A percentile compares a stretch with the other conserved stretches of the same genome.
Conservation (phyloP, 2,329 filamentous ascomycete genomes). For the Pseudogymnoascus sp. region DNA sequence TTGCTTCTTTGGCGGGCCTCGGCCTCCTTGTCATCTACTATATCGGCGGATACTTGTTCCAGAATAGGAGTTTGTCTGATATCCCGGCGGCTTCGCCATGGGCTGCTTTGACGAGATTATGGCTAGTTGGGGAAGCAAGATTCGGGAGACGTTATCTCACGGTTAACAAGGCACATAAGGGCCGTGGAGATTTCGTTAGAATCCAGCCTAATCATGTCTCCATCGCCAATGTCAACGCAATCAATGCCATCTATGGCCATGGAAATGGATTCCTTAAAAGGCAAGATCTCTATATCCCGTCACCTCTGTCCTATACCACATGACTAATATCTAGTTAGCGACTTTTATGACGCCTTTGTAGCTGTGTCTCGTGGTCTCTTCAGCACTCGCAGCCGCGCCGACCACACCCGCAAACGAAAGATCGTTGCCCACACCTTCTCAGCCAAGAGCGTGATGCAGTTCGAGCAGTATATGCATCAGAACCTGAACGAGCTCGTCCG, state of each 20-base stretch:
- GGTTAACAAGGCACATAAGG: constrained; percentile 67
- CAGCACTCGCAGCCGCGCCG: constrained; percentile 72
- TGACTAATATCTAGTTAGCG: constrained; percentile 35
- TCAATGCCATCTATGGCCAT: constrained; percentile 69
- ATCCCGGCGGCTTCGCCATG: neutral
- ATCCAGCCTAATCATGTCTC: constrained; percentile 81
- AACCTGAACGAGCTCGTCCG: constrained; percentile 65
- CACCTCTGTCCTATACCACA: neutral
- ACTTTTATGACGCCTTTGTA: constrained; percentile 85
- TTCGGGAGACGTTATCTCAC: constrained; percentile 51
- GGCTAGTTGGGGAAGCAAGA: constrained; percentile 59
- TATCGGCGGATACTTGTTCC: neutral
- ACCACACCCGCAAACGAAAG: constrained; percentile 82
- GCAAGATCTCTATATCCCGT: constrained; percentile 29
- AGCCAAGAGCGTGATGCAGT: constrained; percentile 67
- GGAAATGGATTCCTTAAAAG: constrained; percentile 68
- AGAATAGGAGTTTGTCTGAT: neutral
- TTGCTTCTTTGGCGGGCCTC: neutral
- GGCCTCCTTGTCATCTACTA: neutral
- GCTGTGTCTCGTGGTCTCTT: constrained; percentile 76
- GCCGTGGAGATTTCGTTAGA: constrained; percentile 64
- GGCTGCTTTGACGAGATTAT: constrained; percentile 35
- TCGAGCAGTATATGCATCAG: constrained; percentile 76
- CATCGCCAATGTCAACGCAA: constrained; percentile 70
- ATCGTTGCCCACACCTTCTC: constrained; percentile 78